A percentile compares a stretch with the other conserved stretches of the same genome.
Conservation (phyloP, 495 filamentous ascomycete genomes). For the Annulohypoxylon maeteangense region DNA sequence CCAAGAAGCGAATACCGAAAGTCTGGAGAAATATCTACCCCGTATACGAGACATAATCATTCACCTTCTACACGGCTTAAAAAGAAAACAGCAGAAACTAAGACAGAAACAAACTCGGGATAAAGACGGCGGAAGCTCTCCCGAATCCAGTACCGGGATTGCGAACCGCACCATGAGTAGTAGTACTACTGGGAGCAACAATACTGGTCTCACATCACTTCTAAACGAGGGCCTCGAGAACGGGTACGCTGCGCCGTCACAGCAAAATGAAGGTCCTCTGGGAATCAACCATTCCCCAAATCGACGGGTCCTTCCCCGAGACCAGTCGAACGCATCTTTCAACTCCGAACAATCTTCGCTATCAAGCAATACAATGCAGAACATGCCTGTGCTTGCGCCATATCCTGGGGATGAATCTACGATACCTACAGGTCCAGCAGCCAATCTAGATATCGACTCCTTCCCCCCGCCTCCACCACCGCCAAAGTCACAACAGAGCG, state of each 20-base stretch:
- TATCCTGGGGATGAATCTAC: constrained; percentile 67
- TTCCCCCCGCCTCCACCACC: constrained; percentile 78
- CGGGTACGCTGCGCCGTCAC: constrained; percentile 51
- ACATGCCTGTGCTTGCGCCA: constrained; percentile 72
- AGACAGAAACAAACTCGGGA: constrained; percentile 83
- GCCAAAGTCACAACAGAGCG: constrained; percentile 86
- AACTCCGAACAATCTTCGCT: constrained; percentile 66
- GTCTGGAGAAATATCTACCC: constrained; percentile 90
- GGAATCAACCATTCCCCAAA: constrained; percentile 51
- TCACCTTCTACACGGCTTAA: constrained; percentile 92
- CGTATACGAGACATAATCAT: constrained; percentile 98
- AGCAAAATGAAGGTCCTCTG: constrained; percentile 27
- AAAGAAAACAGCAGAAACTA: constrained; percentile 93
- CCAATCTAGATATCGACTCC: constrained; percentile 60
- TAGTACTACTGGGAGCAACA: constrained; percentile 69
- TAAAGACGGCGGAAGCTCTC: constrained; percentile 60
- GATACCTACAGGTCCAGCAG: constrained; percentile 52
- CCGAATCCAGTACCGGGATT: constrained; percentile 51
- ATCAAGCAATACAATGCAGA: constrained; percentile 76
- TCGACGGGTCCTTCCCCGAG: constrained; percentile 54
- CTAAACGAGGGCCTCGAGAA: constrained; percentile 69
- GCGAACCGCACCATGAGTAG: constrained; percentile 70
- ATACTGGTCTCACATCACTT: constrained; percentile 70
- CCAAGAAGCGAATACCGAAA: constrained; percentile 92
- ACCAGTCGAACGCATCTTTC: constrained; percentile 58